Evolutionary conservation across 2,329 filamentous ascomycete genomes (phyloP).

Genomic region (Calonectria leucothoes): DNA sequence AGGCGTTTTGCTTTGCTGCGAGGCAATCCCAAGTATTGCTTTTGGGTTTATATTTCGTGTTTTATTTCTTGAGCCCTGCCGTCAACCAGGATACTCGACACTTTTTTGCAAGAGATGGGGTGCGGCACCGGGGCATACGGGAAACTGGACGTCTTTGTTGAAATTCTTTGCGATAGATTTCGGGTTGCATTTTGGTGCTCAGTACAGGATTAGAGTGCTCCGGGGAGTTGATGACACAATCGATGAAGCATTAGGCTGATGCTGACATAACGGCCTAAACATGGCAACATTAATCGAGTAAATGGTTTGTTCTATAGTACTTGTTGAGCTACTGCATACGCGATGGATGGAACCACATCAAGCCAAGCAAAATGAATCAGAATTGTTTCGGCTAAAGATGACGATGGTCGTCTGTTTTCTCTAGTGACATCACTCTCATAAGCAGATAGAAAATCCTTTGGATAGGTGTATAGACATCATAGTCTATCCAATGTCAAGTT

Average conservation of each 20-base stretch:
- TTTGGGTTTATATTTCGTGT: constrained; percentile 9
- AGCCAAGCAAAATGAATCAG: too few species aligned
- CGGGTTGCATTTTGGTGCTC: constrained; percentile 28
- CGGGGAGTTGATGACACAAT: constrained; percentile 36
- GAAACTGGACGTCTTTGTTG: constrained; percentile 25
- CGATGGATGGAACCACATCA: not conserved
- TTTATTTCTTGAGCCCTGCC: constrained; percentile 17
- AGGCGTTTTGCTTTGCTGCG: constrained; percentile 42
- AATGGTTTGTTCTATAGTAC: not conserved
- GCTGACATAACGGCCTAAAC: constrained; percentile 29
- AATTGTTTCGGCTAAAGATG: too few species aligned
- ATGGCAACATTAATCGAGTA: constrained; percentile 13
- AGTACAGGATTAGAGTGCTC: constrained; percentile 21
- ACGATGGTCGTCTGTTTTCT: too few species aligned
- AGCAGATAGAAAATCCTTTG: too few species aligned
- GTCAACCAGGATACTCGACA: constrained; percentile 23
- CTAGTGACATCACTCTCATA: too few species aligned
- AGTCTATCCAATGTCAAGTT: too few species aligned
- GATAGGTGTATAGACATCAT: too few species aligned
- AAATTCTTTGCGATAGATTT: constrained; percentile 38
- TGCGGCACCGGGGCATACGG: constrained; percentile 24
- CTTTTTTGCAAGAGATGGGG: constrained; percentile 26
- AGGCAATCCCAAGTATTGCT: constrained; percentile 14
- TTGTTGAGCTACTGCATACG: too few species aligned
- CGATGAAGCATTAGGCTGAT: constrained; percentile 30